Conservation (phyloP, 139 green algal genomes). For the Deuterostichococcus epilithicus region DNA sequence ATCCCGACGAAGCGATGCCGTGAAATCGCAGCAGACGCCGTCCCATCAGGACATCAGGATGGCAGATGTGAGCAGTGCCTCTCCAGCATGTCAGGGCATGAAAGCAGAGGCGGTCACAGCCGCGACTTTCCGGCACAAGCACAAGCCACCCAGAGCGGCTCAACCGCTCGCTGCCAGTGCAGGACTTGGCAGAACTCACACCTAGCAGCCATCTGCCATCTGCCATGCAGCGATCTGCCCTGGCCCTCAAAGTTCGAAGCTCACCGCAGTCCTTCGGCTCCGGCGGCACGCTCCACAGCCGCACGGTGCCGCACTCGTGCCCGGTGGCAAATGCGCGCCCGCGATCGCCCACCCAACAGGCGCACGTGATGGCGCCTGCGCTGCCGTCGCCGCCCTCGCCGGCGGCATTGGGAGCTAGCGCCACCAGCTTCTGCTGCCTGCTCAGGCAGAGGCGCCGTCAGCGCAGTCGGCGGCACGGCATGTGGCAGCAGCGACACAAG, state of each 20-base stretch:
- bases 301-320: constrained; percentile 54
- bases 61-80: no score
- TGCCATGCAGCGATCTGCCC: no score
- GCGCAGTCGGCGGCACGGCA: not conserved
- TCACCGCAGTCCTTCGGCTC: constrained; percentile 7
- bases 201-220: no score
- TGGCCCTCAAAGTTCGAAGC: not conserved
- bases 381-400: not conserved
- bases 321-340: constrained; percentile 56
- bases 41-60: no score
- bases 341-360: constrained; percentile 54
- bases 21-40: no score
- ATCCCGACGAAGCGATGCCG: no score
- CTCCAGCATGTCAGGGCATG: no score
- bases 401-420: not conserved
- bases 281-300: constrained; percentile 46
- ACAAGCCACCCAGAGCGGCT: no score
- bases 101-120: no score
- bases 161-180: no score
- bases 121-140: no score
- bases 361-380: constrained; percentile 21
- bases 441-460: no score
- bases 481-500: not conserved
- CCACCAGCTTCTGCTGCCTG: constrained; percentile 21
- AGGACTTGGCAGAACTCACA: not conserved